Evolutionary conservation across 257 asterid species (phyloP), one percentile per base, ranked within the genome.

Genomic region (Lithospermum erythrorhizon): DNA sequence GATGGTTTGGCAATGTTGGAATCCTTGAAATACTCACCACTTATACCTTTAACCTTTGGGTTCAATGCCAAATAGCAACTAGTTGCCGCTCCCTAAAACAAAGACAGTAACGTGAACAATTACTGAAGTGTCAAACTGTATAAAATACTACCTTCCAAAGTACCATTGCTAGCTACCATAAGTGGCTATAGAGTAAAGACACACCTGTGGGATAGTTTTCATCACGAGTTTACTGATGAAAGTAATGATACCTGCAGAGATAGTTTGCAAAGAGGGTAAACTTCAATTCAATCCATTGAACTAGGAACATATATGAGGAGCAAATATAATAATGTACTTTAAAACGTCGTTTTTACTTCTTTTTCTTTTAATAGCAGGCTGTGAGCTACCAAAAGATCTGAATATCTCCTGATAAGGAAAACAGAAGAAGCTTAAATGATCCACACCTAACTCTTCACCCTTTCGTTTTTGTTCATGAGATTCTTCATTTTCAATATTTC

Each of bases 21-120:
- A 67, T 88, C 81, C 1, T 65, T 25, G 62, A 88, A 88, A 63
- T 83, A 85, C 79, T 88, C 70, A 13, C 95, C 93, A 10, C 80
- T 83, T 48, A 88, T 76, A 53, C 90, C 95, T 61, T 80, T 67
- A 53, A 83, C 89, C 67, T 73, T 78, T 41, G 88, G 96, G 70
- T 81, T 76, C 77, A 88, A 60, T 24, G 96, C 96, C 53, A 85
- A 84, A 57, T 88, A 88, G 70, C 87, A 85, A 3, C 86, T 74
- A 17, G 89, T 80, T 27, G 89, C 81, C 10, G 94, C 87, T 58
- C 89, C 94, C 89, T 68, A 64, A 19, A 55, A 59, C 18, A 0
- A 32, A 54, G 27, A 24, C 61, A 13, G 3, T 55, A 21, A 55
- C 19, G 3, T 21, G 24, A 55, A 21, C 15, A 19, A 55, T 55